A percentile compares a stretch with the other conserved stretches of the same genome.
phyloP scores from a whole-genome alignment of 192 early-diverging fungal genomes.

The Funneliformis geosporum region DNA sequence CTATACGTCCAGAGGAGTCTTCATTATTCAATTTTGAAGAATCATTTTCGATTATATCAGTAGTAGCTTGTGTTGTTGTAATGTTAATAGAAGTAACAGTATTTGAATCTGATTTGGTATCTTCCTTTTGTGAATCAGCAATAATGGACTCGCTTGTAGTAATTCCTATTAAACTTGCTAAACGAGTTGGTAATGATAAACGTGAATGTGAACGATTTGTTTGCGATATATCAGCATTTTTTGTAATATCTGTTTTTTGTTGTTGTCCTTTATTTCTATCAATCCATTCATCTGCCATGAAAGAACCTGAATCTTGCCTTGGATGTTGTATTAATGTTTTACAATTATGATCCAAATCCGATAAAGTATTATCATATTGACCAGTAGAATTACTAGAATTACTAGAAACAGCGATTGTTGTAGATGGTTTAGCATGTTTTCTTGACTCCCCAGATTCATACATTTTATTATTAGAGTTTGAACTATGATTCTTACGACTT shows the following conservation, averaged over 20 bases:
- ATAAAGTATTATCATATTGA: background rate
- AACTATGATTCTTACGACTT: background rate
- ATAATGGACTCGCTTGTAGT: background rate
- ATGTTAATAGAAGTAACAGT: background rate
- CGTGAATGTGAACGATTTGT: background rate
- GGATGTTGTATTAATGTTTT: background rate
- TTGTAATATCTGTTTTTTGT: background rate
- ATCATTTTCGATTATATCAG: background rate
- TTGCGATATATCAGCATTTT: background rate
- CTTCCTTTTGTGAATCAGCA: background rate
- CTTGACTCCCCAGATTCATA: background rate
- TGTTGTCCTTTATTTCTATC: background rate
- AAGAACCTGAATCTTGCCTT: background rate
- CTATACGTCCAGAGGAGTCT: background rate
- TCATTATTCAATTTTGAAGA: background rate
- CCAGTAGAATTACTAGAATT: background rate
- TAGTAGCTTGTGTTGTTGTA: background rate
- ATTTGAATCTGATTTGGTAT: background rate
- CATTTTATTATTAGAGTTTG: background rate
- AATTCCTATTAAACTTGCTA: constrained; percentile 10
- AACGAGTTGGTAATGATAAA: constrained; percentile 1
- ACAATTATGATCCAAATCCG: background rate
- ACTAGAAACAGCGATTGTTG: background rate
- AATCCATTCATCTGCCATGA: background rate
- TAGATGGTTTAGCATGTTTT: background rate